Base-by-base conservation (phyloP, 306 rosid genomes). In the Calophaca sinica region DNA sequence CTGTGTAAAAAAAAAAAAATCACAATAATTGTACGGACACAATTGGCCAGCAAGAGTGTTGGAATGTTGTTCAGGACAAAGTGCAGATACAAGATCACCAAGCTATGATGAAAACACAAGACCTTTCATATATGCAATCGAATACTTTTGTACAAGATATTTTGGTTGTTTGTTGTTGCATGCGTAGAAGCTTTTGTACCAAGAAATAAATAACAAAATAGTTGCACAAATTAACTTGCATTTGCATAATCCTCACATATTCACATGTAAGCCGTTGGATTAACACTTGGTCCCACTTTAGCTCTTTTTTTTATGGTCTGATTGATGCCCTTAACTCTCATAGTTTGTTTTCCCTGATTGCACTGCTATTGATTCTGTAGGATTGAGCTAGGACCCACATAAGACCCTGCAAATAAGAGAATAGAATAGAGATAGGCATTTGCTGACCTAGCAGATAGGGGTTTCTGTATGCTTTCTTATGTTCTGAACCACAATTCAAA, bases 51-150 rank as follows among this genome's bases (percentile, higher is more conserved):
- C 74, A 73, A 70, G 81, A 57, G 86, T 61, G 82, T 82, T 89
- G 93, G 89, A 80, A 84, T 54, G 84, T 88, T 84, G 86, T 82
- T 80, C 62, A 87, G 89, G 89, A 89, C 89, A 79, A 15, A 68
- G 88, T 78, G 82, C 89, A 84, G 72, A 59, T 70, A 62, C 73
- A 67, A 72, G 80, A 77, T 81, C 70, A 54, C 62, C 45, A 68
- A 45, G 84, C 73, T 68, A 65, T 59, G 76, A 71, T 79, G 79
- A 73, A 59, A 81, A 69, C 31, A 79, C 52, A 58, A 49, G 13
- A 74, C 67, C 71, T 73, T 76, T 73, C 70, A 65, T 66, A 65
- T 66, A 75, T 58, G 78, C 75, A 38, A 44, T 50, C 65, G 46
- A 79, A 74, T 81, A 74, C 72, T 57, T 61, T 5, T 33, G 82